Percentiles rank a stretch among this genome's conserved stretches.
Conservation (phyloP, 768 basidiomycete genomes). For the Serendipita indica region DNA sequence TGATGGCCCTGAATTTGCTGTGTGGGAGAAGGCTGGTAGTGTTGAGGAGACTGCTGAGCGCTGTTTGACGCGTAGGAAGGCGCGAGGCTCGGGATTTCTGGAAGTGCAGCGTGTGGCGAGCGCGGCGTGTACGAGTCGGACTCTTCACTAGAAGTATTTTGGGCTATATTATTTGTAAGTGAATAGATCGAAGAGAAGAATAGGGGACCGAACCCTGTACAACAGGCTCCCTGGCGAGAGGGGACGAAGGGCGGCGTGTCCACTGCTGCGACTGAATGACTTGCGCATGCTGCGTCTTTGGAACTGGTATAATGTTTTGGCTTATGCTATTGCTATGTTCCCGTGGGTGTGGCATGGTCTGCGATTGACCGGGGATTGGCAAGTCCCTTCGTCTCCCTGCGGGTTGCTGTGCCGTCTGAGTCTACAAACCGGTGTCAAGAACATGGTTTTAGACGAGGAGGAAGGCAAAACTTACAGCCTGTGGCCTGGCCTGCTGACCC, state of each 20-base stretch:
- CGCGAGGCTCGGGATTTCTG: not conserved
- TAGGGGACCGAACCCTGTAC: not conserved
- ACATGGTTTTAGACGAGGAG: not conserved
- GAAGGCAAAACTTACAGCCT: not conserved
- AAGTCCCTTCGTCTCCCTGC: not conserved
- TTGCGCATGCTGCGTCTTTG: constrained; percentile 7
- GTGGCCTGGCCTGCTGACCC: constrained; percentile 2
- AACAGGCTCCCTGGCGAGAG: not conserved
- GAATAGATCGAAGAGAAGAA: not conserved
- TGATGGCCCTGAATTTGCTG: not conserved
- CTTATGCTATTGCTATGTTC: not conserved
- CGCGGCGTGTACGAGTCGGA: constrained; percentile 7
- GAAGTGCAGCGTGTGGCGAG: not conserved
- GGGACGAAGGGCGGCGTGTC: constrained; percentile 2
- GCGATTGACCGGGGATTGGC: not conserved
- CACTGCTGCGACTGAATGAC: not conserved
- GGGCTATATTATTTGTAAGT: not conserved
- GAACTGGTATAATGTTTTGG: not conserved
- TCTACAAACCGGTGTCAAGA: not conserved
- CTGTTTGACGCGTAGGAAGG: not conserved
- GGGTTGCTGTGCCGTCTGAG: not conserved
- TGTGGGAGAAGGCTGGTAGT: not conserved
- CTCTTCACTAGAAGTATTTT: constrained; percentile 5
- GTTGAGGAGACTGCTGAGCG: not conserved
- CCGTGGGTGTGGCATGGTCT: constrained; percentile 3